Percentiles rank a stretch among this genome's conserved stretches.
Conservation (phyloP, 2,329 filamentous ascomycete genomes). For the Aspergillus melleus region DNA sequence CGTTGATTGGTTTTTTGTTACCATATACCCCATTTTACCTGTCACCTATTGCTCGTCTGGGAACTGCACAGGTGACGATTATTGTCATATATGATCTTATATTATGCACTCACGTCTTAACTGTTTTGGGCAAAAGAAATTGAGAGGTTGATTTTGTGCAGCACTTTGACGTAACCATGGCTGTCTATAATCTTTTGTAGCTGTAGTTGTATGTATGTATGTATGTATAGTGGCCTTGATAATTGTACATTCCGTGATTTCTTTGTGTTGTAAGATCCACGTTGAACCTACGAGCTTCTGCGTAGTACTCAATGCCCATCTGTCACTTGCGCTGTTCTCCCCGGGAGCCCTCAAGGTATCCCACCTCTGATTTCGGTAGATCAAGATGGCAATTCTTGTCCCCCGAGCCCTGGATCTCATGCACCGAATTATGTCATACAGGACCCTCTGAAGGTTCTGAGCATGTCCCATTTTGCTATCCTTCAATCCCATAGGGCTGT, state of each 20-base stretch:
- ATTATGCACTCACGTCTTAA: constrained; percentile 4
- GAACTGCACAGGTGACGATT: neutral
- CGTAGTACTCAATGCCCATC: neutral
- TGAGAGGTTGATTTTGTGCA: neutral
- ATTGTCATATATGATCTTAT: constrained; percentile 1
- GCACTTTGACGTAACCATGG: neutral
- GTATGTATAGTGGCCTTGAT: too few relatives aligned
- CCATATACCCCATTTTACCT: constrained; percentile 9
- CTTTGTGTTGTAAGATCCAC: too few relatives aligned
- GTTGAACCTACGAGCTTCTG: too few relatives aligned
- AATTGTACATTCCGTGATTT: too few relatives aligned
- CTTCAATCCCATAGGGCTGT: neutral
- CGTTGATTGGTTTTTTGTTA: constrained; percentile 4
- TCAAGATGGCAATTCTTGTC: neutral
- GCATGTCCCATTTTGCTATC: neutral
- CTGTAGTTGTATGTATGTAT: neutral
- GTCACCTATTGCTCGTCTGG: neutral
- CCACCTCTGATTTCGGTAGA: neutral
- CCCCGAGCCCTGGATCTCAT: neutral
- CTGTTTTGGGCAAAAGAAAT: neutral
- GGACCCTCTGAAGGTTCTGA: neutral
- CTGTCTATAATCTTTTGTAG: neutral
- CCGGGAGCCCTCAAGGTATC: too few relatives aligned
- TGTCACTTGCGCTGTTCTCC: neutral
- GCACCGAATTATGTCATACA: neutral